Percentiles rank a stretch among this genome's conserved stretches.
phyloP scores from a whole-genome alignment of 192 early-diverging fungal genomes.

The Entrophospora sp. region DNA sequence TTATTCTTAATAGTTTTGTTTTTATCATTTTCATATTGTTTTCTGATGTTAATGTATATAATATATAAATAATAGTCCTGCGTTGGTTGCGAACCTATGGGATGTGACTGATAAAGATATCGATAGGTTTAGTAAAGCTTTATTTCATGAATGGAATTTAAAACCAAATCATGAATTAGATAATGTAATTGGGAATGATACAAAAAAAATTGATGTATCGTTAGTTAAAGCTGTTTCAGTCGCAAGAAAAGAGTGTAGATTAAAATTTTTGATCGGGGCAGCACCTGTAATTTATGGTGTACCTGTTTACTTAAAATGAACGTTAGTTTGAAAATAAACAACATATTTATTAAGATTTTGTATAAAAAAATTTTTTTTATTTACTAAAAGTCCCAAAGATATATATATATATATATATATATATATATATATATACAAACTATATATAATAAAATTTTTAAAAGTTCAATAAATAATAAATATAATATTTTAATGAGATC shows the following conservation, averaged over 20 bases:
- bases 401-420: too few species aligned
- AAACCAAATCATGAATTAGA: conserved; percentile 7
- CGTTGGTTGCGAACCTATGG: conserved; percentile 92
- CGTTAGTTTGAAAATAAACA: too few species aligned
- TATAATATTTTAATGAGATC: too few species aligned
- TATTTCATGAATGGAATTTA: conserved; percentile 71
- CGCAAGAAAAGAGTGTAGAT: conserved; percentile 61
- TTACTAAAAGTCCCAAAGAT: too few species aligned
- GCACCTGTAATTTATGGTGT: conserved; percentile 92
- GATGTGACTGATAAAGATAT: conserved; percentile 97
- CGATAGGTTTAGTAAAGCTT: conserved; percentile 69
- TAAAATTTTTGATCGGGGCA: conserved; percentile 84
- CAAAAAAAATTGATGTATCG: conserved; percentile 28
- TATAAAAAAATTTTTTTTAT: too few species aligned
- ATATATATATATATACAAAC: too few species aligned
- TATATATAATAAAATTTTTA: too few species aligned
- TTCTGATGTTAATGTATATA: too few species aligned
- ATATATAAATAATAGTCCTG: conserved; percentile 43
- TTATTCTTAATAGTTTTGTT: background rate
- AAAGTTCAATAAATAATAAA: too few species aligned
- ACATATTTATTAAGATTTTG: too few species aligned
- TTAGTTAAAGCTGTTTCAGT: conserved; percentile 67
- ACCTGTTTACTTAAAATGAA: conserved; percentile 43
- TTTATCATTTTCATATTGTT: background rate
- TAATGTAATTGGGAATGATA: background rate